phyloP scores from a whole-genome alignment of 164 flowering plant genomes.

The Vitis amurensis region DNA sequence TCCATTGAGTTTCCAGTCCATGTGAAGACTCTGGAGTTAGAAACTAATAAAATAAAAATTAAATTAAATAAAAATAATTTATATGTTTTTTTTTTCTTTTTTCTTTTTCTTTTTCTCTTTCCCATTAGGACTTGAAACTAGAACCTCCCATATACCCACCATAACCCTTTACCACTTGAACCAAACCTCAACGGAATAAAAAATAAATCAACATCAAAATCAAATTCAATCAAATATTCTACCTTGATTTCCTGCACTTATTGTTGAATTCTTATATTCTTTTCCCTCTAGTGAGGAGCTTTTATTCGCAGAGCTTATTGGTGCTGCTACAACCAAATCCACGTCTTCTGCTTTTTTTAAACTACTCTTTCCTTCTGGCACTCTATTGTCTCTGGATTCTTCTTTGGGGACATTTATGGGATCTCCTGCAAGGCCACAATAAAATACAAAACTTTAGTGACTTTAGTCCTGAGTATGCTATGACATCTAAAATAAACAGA shows the following conservation, averaged over 20 bases:
- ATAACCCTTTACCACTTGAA: too few species aligned
- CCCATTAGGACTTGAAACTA: too few species aligned
- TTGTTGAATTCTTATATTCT: slow-evolving; percentile 12
- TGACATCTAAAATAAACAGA: not conserved
- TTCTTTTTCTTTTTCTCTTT: too few species aligned
- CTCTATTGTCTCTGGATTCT: slow-evolving; percentile 1
- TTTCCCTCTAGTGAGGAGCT: slow-evolving; percentile 9
- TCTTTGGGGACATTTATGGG: slow-evolving; percentile 3
- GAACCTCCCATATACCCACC: too few species aligned
- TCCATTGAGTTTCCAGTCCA: too few species aligned
- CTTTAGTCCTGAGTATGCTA: not conserved
- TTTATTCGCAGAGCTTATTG: slow-evolving; percentile 5
- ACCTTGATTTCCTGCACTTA: slow-evolving; percentile 26
- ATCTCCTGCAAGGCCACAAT: slow-evolving; percentile 18
- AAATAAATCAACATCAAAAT: not conserved
- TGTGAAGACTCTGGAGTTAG: too few species aligned
- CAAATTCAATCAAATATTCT: not conserved
- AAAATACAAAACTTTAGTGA: not conserved
- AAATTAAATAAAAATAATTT: too few species aligned
- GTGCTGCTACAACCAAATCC: slow-evolving; percentile 4
- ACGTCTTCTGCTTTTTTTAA: slow-evolving; percentile 14
- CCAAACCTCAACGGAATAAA: not conserved
- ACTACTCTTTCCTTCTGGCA: slow-evolving; percentile 5
- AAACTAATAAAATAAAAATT: too few species aligned
- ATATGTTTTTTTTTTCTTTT: too few species aligned